Evolutionary conservation across 2,329 filamentous ascomycete genomes (phyloP).

Genomic region (Parastagonospora avenae): DNA sequence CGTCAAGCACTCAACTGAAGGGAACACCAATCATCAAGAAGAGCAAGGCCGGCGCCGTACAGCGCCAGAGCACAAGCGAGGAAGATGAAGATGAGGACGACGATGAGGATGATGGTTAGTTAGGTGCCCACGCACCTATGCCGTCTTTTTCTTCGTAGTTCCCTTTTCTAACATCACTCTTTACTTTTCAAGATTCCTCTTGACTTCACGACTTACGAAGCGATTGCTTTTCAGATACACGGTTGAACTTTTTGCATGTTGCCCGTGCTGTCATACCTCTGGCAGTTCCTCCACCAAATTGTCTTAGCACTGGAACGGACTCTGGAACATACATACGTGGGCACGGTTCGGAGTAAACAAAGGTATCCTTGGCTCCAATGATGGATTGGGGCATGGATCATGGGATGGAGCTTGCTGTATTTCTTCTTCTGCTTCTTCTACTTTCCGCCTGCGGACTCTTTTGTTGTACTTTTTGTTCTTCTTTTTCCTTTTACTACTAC

Average conservation of each 20-base stretch:
- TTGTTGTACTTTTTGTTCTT: slow-evolving; percentile 5
- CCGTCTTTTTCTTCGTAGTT: slow-evolving; percentile 12
- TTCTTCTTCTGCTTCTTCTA: slow-evolving; percentile 15
- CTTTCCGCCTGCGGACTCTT: not conserved
- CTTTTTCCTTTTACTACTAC: slow-evolving; percentile 12
- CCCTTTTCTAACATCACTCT: slow-evolving; percentile 24
- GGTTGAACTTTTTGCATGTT: slow-evolving; percentile 38
- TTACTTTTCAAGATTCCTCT: slow-evolving; percentile 27
- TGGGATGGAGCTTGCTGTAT: slow-evolving; percentile 6
- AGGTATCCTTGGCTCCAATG: slow-evolving; percentile 10
- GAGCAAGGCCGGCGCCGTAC: slow-evolving; percentile 50
- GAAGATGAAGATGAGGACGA: slow-evolving; percentile 58
- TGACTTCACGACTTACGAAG: slow-evolving; percentile 46
- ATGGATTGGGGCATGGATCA: slow-evolving; percentile 9
- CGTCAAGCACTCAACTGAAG: slow-evolving; percentile 36
- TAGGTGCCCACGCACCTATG: not conserved
- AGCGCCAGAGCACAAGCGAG: slow-evolving; percentile 54
- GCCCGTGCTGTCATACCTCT: slow-evolving; percentile 29
- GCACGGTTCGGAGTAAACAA: slow-evolving; percentile 20
- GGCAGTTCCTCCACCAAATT: slow-evolving; percentile 39
- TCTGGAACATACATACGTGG: slow-evolving; percentile 28
- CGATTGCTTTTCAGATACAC: slow-evolving; percentile 40
- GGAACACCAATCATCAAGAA: slow-evolving; percentile 53
- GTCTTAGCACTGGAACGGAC: slow-evolving; percentile 32
- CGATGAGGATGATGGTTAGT: slow-evolving; percentile 54